Percentiles rank a stretch among this genome's conserved stretches.
These are phyloP conservation scores for Aspergillus tamarii DNA, from an alignment of 2,329 filamentous ascomycete species.

Conservation along the genomic window DNA sequence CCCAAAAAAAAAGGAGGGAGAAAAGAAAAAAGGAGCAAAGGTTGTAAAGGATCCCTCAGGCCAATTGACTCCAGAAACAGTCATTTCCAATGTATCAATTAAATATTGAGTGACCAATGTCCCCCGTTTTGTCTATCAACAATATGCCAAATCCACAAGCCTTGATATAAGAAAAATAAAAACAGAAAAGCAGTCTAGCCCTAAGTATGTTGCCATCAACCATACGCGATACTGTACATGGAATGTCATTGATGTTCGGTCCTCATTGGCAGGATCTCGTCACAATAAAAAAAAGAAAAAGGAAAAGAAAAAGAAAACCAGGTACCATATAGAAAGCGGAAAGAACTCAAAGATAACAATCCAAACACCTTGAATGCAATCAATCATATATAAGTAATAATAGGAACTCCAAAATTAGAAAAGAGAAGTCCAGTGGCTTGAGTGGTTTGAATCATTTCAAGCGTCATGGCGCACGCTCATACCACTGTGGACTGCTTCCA, in stretches of 20 bases:
- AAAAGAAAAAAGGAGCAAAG: not conserved
- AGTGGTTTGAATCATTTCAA: not conserved
- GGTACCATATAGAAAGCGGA: not conserved
- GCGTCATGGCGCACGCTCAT: not conserved
- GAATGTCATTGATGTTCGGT: slow-evolving; percentile 14
- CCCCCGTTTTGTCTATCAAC: slow-evolving; percentile 3
- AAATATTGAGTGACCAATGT: not conserved
- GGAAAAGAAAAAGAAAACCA: slow-evolving; percentile 5
- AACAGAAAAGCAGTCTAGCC: slow-evolving; percentile 19
- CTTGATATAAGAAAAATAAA: not conserved
- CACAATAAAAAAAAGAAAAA: slow-evolving; percentile 8
- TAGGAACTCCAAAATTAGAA: not conserved
- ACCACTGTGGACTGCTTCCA: slow-evolving; percentile 1
- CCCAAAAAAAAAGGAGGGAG: too few relatives aligned
- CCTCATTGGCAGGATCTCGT: not conserved
- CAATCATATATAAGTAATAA: not conserved
- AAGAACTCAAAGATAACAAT: slow-evolving; percentile 16
- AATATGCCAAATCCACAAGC: not conserved
- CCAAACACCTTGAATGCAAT: slow-evolving; percentile 13
- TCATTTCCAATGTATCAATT: not conserved
- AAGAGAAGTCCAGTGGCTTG: not conserved
- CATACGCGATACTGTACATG: slow-evolving; percentile 27
- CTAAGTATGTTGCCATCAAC: slow-evolving; percentile 24
- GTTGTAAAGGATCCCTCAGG: not conserved
- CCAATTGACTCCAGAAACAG: not conserved